Conservation (phyloP, 1,284 basidiomycete species). For the Puccinia triticina region DNA sequence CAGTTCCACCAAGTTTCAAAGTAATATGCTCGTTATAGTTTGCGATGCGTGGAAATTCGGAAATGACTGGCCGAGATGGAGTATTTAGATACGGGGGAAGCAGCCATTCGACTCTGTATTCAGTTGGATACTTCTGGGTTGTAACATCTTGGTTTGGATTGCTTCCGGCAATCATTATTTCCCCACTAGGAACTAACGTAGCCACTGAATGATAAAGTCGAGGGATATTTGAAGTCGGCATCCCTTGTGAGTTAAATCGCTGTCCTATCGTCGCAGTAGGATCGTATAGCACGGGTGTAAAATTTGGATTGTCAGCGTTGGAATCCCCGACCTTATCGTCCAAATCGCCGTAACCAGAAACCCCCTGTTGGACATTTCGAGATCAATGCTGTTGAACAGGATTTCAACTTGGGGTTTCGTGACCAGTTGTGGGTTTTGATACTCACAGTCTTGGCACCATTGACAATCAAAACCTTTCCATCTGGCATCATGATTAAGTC, state of each 20-base stretch:
- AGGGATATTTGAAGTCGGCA: slow-evolving; percentile 73
- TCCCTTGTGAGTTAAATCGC: slow-evolving; percentile 69
- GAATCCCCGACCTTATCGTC: slow-evolving; percentile 70
- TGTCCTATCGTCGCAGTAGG: slow-evolving; percentile 67
- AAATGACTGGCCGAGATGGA: slow-evolving; percentile 13
- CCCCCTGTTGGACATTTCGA: slow-evolving; percentile 53
- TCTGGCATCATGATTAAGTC: slow-evolving; percentile 77
- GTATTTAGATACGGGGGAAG: slow-evolving; percentile 46
- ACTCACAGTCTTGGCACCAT: slow-evolving; percentile 74
- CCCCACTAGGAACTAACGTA: slow-evolving; percentile 55
- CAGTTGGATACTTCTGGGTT: slow-evolving; percentile 71
- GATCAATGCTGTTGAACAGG: not conserved
- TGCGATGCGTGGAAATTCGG: not conserved
- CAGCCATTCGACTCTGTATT: slow-evolving; percentile 78
- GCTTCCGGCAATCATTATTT: slow-evolving; percentile 71
- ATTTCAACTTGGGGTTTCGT: no score
- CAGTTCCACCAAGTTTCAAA: not conserved
- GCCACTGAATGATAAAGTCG: slow-evolving; percentile 72
- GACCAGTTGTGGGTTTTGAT: not conserved
- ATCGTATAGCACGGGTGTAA: slow-evolving; percentile 75
- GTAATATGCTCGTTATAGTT: slow-evolving; percentile 11
- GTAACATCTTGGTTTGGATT: slow-evolving; percentile 80
- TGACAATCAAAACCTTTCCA: slow-evolving; percentile 74
- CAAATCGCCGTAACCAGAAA: slow-evolving; percentile 80
- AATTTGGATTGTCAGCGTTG: slow-evolving; percentile 76